Evolutionary conservation across 1,139 yeast species (phyloP), one percentile per base, ranked within the genome.

Genomic region (Neolecta irregularis): DNA sequence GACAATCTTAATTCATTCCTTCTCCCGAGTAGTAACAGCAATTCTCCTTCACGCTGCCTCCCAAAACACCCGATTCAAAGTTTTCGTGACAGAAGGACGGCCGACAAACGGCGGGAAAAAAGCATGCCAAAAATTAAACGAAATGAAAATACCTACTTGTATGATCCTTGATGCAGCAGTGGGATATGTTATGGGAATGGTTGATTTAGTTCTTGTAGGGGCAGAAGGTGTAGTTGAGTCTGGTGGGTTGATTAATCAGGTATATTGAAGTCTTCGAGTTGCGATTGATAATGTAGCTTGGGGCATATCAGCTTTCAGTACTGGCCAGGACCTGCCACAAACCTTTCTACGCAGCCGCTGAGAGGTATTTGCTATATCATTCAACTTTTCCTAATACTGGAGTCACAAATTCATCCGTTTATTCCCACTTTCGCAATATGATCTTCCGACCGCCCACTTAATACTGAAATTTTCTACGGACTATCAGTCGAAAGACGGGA

Each of bases 221-320:
- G 98, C 98, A 1, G 98, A 88, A 57, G 99, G 99, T 44, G 98
- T 88, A 4, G 93, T 94, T 2, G 99, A 88, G 61, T 77, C 92
- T 54, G 99, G 99, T 39, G 99, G 99, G 25, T 83, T 91, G 36
- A 85, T 88, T 48, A 88, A 88, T 56, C 91, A 45, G 24, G 44
- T 43, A 30, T 12, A 42, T 22, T 13, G 7, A 7, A 15, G 16
- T 13, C 15, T 20, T n/a, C 34, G 6, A 13, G 2, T 16, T 28
- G 17, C 16, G 12, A 5, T 37, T 31, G 12, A 13, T 13, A 19
- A 19, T 11, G 5, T 31, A 85, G 51, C 78, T 91, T 45, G 99
- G 99, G 3, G 74, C 93, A 1, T 88, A 81, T 56, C 95, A 91
- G 50, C 76, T 88, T 36, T 95, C 96, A 18, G 91, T 92, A 37